A percentile compares a stretch with the other conserved stretches of the same genome.
These are phyloP conservation scores for Gossypium lobatum DNA, from an alignment of 441 rosid genomes.

Conservation along the genomic window DNA sequence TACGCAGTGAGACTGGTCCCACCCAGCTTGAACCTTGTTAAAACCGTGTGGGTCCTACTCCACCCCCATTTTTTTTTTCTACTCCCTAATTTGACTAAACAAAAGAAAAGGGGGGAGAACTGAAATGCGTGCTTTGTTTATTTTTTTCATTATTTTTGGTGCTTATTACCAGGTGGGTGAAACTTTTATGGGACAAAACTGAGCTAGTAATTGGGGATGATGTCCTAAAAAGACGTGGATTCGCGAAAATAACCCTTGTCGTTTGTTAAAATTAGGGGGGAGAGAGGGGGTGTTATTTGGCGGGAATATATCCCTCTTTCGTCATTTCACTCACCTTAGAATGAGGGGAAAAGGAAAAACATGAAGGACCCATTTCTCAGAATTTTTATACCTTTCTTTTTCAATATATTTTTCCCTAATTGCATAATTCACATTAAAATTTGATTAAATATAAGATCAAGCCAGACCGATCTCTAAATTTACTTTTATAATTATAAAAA, in stretches of 20 bases:
- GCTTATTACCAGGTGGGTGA: background rate
- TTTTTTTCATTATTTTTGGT: background rate
- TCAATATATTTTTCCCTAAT: too few species aligned
- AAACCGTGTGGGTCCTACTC: constrained; percentile 14
- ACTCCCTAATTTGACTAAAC: constrained; percentile 5
- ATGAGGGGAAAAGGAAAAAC: background rate
- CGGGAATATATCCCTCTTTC: constrained; percentile 13
- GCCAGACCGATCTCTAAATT: too few species aligned
- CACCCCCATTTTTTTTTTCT: constrained; percentile 15
- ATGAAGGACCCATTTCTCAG: constrained; percentile 1
- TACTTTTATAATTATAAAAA: too few species aligned
- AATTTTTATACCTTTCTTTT: background rate
- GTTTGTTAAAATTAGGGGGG: background rate
- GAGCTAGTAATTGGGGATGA: background rate
- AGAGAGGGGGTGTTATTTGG: background rate
- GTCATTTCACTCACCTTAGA: constrained; percentile 3
- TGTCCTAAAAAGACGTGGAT: background rate
- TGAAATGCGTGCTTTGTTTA: background rate
- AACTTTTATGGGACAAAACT: background rate
- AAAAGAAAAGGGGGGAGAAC: too few species aligned
- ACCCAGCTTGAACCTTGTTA: background rate
- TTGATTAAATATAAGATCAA: too few species aligned
- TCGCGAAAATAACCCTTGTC: constrained; percentile 14
- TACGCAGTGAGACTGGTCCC: background rate
- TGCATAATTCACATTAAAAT: too few species aligned